These are phyloP conservation scores for Halocafeteria seosinensis DNA, from an alignment of 108 stramenopile species.

Conservation along the genomic window DNA sequence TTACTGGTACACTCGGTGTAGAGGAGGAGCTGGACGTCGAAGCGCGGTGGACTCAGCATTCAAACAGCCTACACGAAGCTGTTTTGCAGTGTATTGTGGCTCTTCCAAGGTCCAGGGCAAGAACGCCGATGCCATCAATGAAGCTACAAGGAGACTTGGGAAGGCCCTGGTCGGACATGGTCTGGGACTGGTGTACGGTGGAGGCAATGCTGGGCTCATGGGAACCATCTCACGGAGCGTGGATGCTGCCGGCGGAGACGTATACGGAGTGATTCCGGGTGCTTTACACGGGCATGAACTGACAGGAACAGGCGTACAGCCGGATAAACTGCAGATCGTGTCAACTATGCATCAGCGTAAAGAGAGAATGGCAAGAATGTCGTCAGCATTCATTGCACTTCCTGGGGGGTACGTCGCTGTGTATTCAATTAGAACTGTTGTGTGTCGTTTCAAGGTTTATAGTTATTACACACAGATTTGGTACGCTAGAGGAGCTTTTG, in stretches of 20 bases:
- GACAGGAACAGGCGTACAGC: background rate
- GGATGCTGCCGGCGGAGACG: background rate
- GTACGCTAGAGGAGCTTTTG: conserved; percentile 8
- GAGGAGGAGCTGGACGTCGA: too few relatives aligned
- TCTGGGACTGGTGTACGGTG: conserved; percentile 7
- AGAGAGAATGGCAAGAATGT: conserved; percentile 5
- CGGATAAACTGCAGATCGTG: background rate
- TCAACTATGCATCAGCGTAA: conserved; percentile 17
- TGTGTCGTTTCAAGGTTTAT: too few relatives aligned
- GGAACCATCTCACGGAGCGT: background rate
- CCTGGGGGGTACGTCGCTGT: too few relatives aligned
- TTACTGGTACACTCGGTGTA: too few relatives aligned
- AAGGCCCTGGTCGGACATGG: background rate
- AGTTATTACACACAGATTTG: too few relatives aligned
- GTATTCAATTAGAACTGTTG: too few relatives aligned
- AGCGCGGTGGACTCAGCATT: too few relatives aligned
- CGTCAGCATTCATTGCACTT: conserved; percentile 9
- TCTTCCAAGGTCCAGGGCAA: background rate
- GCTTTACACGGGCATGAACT: background rate
- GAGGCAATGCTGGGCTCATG: conserved; percentile 14
- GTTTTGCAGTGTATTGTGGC: background rate
- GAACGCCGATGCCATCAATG: background rate
- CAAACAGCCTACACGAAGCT: too few relatives aligned
- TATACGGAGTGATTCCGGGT: conserved; percentile 6
- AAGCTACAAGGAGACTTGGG: conserved; percentile 1